Percentiles rank a stretch among this genome's conserved stretches.
phyloP scores from a whole-genome alignment of 2,329 filamentous ascomycete genomes.

The Hypoxylon sp. region DNA sequence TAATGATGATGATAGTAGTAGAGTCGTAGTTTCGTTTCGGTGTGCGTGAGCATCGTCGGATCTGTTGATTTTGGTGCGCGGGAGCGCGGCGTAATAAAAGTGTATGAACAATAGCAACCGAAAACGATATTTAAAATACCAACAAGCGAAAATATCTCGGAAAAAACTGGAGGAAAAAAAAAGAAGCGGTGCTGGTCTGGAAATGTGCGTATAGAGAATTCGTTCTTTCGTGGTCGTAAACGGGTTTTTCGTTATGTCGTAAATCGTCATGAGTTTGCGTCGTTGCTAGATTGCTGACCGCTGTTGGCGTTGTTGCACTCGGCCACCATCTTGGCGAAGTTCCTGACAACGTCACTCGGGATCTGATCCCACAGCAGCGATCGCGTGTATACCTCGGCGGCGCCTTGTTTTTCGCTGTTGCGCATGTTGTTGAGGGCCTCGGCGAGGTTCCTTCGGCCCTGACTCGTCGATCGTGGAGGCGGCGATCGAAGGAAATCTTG shows the following conservation, averaged over 20 bases:
- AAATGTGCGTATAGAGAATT: slow-evolving; percentile 12
- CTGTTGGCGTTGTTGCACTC: slow-evolving; percentile 73
- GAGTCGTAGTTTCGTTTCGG: slow-evolving; percentile 50
- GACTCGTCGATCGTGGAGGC: slow-evolving; percentile 69
- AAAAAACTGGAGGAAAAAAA: slow-evolving; percentile 29
- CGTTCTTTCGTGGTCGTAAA: slow-evolving; percentile 40
- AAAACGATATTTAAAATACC: slow-evolving; percentile 52
- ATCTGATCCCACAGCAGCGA: slow-evolving; percentile 96
- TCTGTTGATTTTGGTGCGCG: slow-evolving; percentile 53
- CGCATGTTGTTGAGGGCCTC: slow-evolving; percentile 87
- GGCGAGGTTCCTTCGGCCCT: slow-evolving; percentile 80
- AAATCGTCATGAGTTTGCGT: slow-evolving; percentile 60
- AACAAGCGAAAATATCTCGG: slow-evolving; percentile 33
- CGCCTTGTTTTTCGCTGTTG: slow-evolving; percentile 77
- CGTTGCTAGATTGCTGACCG: slow-evolving; percentile 60
- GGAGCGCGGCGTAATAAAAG: slow-evolving; percentile 53
- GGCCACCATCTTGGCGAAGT: slow-evolving; percentile 92
- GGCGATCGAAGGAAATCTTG: slow-evolving; percentile 77
- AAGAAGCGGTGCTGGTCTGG: slow-evolving; percentile 1
- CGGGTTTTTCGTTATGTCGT: slow-evolving; percentile 50
- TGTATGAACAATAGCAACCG: slow-evolving; percentile 50
- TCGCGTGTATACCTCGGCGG: slow-evolving; percentile 91
- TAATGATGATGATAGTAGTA: slow-evolving; percentile 25
- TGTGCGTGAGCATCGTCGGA: slow-evolving; percentile 55
- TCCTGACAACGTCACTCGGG: slow-evolving; percentile 89